phyloP scores from a whole-genome alignment of 169 alveolate genomes.

The Eimeria maxima region DNA sequence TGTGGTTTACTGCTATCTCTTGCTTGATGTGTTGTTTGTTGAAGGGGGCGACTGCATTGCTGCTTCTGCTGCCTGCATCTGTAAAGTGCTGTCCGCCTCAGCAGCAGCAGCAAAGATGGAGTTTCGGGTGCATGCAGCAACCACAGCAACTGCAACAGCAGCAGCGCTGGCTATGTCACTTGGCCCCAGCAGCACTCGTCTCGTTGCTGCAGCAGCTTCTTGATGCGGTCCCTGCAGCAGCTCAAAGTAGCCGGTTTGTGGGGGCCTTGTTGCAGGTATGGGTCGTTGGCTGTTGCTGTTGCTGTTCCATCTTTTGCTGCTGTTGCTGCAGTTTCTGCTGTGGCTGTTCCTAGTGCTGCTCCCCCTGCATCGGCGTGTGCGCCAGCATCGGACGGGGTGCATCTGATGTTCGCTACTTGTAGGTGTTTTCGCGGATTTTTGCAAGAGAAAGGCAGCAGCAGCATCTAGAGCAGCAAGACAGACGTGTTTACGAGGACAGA shows the following conservation, averaged over 20 bases:
- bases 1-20: conserved; percentile 8
- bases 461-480: conserved; percentile 10
- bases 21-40: background rate
- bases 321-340: conserved; percentile 4
- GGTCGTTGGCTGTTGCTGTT: background rate
- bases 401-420: background rate
- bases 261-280: conserved; percentile 36
- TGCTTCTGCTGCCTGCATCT: conserved; percentile 71
- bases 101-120: conserved; percentile 41
- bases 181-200: conserved; percentile 13
- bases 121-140: conserved; percentile 28
- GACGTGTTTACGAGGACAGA: background rate
- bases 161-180: background rate
- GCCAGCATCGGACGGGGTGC: background rate
- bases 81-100: conserved; percentile 18
- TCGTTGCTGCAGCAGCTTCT: conserved; percentile 63
- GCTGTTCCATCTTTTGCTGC: conserved; percentile 5
- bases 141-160: conserved; percentile 33
- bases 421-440: conserved; percentile 17
- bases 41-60: conserved; percentile 26
- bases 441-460: conserved; percentile 8
- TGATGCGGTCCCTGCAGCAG: conserved; percentile 51
- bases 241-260: conserved; percentile 47
- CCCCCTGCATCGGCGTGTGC: background rate
- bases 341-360: background rate